phyloP scores from a whole-genome alignment of 495 filamentous ascomycete species.

The Lophiotrema nucula region DNA sequence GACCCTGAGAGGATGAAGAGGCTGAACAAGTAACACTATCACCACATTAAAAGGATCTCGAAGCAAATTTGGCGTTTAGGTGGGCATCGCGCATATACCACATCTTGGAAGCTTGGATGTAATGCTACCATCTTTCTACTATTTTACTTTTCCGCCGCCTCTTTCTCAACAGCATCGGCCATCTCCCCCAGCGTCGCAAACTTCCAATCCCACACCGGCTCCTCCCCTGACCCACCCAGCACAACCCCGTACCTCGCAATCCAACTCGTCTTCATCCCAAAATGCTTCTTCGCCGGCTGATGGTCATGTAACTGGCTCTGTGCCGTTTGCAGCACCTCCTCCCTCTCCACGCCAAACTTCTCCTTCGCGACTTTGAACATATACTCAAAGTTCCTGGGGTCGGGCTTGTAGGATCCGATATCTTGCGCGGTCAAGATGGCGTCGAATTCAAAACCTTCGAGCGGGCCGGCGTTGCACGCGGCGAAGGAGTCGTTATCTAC shows the following conservation, averaged over 20 bases:
- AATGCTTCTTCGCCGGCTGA: slow-evolving; percentile 12
- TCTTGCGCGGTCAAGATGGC: slow-evolving; percentile 26
- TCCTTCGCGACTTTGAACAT: slow-evolving; percentile 21
- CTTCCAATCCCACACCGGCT: slow-evolving; percentile 22
- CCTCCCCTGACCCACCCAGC: slow-evolving; percentile 10
- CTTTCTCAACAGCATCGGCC: slow-evolving; percentile 25
- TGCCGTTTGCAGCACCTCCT: slow-evolving; percentile 25
- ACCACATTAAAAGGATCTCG: not conserved
- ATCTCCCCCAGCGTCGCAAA: slow-evolving; percentile 27
- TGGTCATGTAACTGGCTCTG: slow-evolving; percentile 32
- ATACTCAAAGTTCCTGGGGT: slow-evolving; percentile 28
- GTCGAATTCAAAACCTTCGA: slow-evolving; percentile 22
- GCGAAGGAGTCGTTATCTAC: slow-evolving; percentile 25
- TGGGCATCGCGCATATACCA: not conserved
- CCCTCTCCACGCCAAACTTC: slow-evolving; percentile 24
- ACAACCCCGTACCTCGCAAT: slow-evolving; percentile 16
- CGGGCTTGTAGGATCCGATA: slow-evolving; percentile 32
- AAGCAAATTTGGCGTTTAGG: not conserved
- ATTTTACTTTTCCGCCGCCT: not conserved
- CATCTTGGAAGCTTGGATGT: not conserved
- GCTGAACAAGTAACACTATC: slow-evolving; percentile 12
- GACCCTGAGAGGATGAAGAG: slow-evolving; percentile 20
- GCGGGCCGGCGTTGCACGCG: not conserved
- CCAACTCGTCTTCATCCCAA: slow-evolving; percentile 23
- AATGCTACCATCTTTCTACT: too few species aligned